These are phyloP conservation scores for Camelina sativa DNA, from an alignment of 345 rosid genomes.

Conservation along the genomic window DNA sequence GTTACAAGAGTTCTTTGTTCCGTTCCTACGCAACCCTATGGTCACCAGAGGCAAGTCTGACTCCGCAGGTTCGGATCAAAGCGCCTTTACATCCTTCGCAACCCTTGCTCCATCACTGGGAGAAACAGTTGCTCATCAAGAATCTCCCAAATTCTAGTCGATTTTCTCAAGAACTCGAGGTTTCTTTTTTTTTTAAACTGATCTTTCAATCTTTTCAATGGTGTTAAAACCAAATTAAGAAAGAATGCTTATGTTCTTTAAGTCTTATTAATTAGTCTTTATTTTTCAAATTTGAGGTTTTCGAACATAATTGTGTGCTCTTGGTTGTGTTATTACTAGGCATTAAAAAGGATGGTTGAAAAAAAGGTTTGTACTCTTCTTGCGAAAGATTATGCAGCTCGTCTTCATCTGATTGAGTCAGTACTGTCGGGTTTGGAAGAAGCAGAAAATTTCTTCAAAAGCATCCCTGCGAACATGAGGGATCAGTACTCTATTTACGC, in stretches of 20 bases:
- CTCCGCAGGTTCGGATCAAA: background rate
- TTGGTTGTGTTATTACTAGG: background rate
- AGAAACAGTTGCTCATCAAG: background rate
- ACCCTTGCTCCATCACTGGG: background rate
- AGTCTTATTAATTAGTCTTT: background rate
- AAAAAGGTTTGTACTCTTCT: background rate
- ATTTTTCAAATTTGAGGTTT: background rate
- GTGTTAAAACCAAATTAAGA: background rate
- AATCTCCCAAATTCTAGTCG: background rate
- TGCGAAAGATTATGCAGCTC: background rate
- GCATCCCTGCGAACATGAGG: background rate
- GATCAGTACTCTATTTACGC: background rate
- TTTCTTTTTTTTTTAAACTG: background rate
- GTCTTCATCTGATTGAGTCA: background rate
- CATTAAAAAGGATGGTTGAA: background rate
- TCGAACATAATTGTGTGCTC: background rate
- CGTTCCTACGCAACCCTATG: background rate
- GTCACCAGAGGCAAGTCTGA: background rate
- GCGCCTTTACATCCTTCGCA: background rate
- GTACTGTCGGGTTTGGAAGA: background rate
- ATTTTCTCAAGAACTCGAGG: background rate
- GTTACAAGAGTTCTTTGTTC: background rate
- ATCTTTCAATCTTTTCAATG: background rate
- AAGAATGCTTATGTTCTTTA: background rate
- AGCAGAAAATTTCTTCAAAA: constrained; percentile 7